Evolutionary conservation across 257 asterid genomes (phyloP).

Genomic region (Thymus quinquecostatus): DNA sequence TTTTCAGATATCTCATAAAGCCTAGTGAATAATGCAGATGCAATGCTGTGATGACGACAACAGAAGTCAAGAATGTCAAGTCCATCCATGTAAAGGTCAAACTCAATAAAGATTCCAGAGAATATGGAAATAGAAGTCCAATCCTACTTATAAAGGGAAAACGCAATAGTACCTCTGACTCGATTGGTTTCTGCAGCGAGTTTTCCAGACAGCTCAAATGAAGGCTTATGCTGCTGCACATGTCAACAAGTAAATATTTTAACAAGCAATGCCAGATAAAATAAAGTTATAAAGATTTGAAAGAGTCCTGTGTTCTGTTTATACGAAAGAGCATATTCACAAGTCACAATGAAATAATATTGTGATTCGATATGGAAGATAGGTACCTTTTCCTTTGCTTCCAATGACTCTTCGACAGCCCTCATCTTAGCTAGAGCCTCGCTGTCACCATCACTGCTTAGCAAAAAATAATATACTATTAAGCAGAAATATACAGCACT

Average conservation of each 20-base stretch:
- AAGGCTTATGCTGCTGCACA: conserved; percentile 90
- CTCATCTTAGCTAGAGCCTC: conserved; percentile 86
- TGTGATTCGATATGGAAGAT: conserved; percentile 27
- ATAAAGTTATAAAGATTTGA: neutral
- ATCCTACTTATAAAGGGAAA: neutral
- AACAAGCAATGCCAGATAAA: conserved; percentile 8
- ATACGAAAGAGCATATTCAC: neutral
- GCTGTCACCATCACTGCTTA: conserved; percentile 62
- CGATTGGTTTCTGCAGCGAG: conserved; percentile 98
- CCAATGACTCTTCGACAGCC: conserved; percentile 79
- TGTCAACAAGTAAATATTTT: conserved; percentile 24
- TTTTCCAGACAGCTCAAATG: conserved; percentile 98
- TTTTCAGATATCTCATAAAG: neutral
- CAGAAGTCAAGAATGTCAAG: neutral
- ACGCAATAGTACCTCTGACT: conserved; percentile 60
- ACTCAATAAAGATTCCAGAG: neutral
- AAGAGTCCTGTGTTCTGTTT: neutral
- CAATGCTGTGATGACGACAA: neutral
- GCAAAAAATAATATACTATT: conserved; percentile 12
- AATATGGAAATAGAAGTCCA: conserved; percentile 2
- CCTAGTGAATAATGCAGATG: neutral
- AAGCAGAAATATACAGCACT: conserved; percentile 11
- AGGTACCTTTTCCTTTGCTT: conserved; percentile 72
- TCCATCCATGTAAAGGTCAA: neutral
- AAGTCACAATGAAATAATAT: conserved; percentile 27